Conservation (phyloP, 2,329 filamentous ascomycete genomes). For the Fusarium sp. region DNA sequence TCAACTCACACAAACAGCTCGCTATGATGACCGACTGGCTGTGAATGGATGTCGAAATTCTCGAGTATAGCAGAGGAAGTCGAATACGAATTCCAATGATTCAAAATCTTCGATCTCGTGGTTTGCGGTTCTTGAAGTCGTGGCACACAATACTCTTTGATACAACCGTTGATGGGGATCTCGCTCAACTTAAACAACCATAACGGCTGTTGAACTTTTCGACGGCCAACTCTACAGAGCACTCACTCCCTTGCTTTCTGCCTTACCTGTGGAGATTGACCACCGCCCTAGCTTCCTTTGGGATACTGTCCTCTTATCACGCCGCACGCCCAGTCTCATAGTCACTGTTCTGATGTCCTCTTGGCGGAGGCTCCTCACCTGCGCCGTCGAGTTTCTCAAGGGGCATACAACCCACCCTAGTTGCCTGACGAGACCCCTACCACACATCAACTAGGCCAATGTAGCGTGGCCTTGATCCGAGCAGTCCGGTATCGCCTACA, state of each 20-base stretch:
- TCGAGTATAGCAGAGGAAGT: not conserved
- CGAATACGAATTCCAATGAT: not conserved
- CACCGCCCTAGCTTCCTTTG: conserved; percentile 27
- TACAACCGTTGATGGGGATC: conserved; percentile 28
- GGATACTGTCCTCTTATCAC: conserved; percentile 23
- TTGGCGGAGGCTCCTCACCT: conserved; percentile 31
- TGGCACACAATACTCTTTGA: conserved; percentile 17
- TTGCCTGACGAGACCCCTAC: conserved; percentile 30
- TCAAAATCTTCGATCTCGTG: not conserved
- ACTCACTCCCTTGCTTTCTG: conserved; percentile 36
- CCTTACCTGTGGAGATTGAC: conserved; percentile 38
- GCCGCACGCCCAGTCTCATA: conserved; percentile 29
- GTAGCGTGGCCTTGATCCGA: conserved; percentile 32
- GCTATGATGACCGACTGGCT: conserved; percentile 1
- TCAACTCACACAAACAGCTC: not conserved
- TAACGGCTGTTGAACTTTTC: conserved; percentile 11
- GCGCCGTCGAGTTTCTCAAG: conserved; percentile 27
- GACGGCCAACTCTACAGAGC: conserved; percentile 26
- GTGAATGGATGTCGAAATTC: conserved; percentile 3
- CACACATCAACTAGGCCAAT: conserved; percentile 31
- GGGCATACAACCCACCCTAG: conserved; percentile 26
- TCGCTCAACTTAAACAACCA: conserved; percentile 43
- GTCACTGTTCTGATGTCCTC: conserved; percentile 30
- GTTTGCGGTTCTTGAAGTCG: conserved; percentile 11
- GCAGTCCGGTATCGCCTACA: conserved; percentile 39